phyloP scores from a whole-genome alignment of 441 rosid species.

The Arabidopsis hybrid region DNA sequence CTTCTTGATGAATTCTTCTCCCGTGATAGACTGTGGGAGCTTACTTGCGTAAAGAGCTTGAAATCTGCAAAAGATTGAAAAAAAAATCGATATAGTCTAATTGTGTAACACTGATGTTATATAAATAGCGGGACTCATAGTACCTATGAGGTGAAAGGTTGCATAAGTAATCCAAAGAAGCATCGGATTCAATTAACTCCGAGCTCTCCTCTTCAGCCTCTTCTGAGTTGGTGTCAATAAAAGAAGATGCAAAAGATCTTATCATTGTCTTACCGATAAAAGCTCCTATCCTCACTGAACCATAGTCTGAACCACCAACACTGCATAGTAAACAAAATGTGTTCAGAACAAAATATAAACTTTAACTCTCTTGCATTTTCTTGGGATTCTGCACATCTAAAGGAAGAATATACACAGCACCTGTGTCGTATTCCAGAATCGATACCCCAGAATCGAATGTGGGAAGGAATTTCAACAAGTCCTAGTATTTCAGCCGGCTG shows the following conservation, averaged over 20 bases:
- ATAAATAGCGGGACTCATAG: neutral
- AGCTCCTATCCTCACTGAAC: conserved; percentile 93
- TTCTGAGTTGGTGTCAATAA: conserved; percentile 54
- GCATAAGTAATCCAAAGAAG: conserved; percentile 87
- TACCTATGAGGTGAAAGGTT: conserved; percentile 96
- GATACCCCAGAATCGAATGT: conserved; percentile 93
- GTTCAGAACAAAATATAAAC: conserved; percentile 20
- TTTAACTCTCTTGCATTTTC: neutral
- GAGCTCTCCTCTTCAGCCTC: conserved; percentile 67
- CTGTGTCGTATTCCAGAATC: conserved; percentile 99
- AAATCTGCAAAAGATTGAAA: conserved; percentile 50
- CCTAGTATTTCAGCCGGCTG: conserved; percentile 99
- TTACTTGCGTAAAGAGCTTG: conserved; percentile 72
- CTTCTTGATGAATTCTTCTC: conserved; percentile 68
- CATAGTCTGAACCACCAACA: conserved; percentile 95
- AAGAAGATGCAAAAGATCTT: conserved; percentile 66
- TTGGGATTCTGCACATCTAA: no score
- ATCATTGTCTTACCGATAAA: conserved; percentile 90
- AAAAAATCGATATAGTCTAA: neutral
- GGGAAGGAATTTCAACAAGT: conserved; percentile 88
- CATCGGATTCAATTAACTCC: conserved; percentile 68
- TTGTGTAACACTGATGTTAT: neutral
- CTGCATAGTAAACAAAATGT: conserved; percentile 45
- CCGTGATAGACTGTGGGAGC: conserved; percentile 75
- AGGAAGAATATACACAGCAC: conserved; percentile 43